Evolutionary conservation across 2,329 filamentous ascomycete species (phyloP).

Genomic region (Fusarium poae): DNA sequence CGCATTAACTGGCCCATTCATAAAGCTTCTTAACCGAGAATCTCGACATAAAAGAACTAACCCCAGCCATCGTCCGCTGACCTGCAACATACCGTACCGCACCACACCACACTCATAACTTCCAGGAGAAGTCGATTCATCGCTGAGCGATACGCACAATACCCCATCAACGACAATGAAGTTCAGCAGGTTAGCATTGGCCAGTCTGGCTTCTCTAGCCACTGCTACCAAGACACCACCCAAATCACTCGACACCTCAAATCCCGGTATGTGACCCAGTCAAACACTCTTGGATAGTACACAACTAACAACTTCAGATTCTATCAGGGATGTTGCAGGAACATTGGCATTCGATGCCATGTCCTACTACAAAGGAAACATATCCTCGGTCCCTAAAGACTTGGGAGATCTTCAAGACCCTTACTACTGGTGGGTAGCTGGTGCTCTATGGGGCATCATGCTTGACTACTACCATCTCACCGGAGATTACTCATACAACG

Average conservation of each 20-base stretch:
- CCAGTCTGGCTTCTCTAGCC: constrained; percentile 34
- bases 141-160: constrained; percentile 21
- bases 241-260: constrained; percentile 39
- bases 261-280: constrained; percentile 31
- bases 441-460: constrained; percentile 75
- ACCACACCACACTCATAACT: neutral
- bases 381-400: constrained; percentile 63
- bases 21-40: constrained; percentile 4
- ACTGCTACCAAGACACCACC: constrained; percentile 35
- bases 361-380: constrained; percentile 74
- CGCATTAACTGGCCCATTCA: constrained; percentile 5
- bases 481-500: constrained; percentile 71
- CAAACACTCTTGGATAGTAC: neutral
- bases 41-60: neutral
- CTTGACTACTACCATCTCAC: constrained; percentile 78
- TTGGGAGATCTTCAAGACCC: constrained; percentile 74
- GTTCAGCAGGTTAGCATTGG: constrained; percentile 21
- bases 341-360: constrained; percentile 72
- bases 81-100: neutral
- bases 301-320: constrained; percentile 59
- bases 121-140: constrained; percentile 26
- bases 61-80: neutral
- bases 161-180: constrained; percentile 31
- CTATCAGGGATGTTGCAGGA: constrained; percentile 71
- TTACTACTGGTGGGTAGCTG: constrained; percentile 77